These are phyloP conservation scores for Sclerotinia sclerotiorum DNA, from an alignment of 2,329 filamentous ascomycete species.

Conservation along the genomic window DNA sequence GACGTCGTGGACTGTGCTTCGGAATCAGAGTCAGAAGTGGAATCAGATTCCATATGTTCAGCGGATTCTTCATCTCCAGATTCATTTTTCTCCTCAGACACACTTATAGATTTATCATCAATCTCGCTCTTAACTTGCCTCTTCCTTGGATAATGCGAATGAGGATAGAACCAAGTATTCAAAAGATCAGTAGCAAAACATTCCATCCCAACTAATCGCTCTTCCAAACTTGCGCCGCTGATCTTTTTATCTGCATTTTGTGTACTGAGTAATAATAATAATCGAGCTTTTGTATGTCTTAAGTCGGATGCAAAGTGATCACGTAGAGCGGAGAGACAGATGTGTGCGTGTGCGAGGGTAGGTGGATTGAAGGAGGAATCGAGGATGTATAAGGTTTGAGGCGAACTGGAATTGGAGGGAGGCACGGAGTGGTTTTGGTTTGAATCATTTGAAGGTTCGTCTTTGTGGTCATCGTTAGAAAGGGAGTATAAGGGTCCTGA, in stretches of 20 bases:
- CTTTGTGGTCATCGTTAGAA: not conserved
- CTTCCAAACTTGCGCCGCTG: conserved; percentile 65
- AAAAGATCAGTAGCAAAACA: conserved; percentile 59
- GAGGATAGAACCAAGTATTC: conserved; percentile 39
- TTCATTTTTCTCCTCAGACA: not conserved
- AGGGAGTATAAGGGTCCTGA: not conserved
- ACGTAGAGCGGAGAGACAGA: conserved; percentile 51
- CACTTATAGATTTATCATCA: not conserved
- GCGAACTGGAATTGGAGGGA: conserved; percentile 27
- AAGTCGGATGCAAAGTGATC: conserved; percentile 29
- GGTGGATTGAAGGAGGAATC: conserved; percentile 71
- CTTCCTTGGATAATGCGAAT: conserved; percentile 21
- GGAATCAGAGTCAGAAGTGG: not conserved
- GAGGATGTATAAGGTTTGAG: conserved; percentile 53
- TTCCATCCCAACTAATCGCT: conserved; percentile 71
- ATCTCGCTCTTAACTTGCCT: no score
- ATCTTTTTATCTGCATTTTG: conserved; percentile 67
- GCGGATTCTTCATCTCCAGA: not conserved
- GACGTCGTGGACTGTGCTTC: conserved; percentile 16
- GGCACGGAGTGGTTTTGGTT: not conserved
- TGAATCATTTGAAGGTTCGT: not conserved
- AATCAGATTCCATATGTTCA: not conserved
- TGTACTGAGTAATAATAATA: conserved; percentile 60
- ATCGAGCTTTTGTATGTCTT: conserved; percentile 37
- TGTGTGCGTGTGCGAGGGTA: conserved; percentile 58